These are phyloP conservation scores for Ustulina deusta DNA, from an alignment of 2,329 filamentous ascomycete genomes.

Conservation along the genomic window DNA sequence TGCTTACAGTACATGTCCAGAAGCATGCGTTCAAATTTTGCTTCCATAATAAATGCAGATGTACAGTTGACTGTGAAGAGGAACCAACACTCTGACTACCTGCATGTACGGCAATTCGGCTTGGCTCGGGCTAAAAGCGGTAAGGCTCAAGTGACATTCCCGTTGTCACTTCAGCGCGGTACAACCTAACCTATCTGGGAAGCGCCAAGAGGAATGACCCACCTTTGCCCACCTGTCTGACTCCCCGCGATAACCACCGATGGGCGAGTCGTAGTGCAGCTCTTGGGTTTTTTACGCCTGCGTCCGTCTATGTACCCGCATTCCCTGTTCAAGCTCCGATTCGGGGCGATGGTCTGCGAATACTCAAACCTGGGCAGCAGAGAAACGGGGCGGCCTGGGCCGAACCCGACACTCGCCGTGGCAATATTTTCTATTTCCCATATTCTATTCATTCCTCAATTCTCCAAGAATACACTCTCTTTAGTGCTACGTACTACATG, in stretches of 20 bases:
- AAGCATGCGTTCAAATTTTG: too few relatives aligned
- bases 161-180: too few relatives aligned
- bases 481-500: neutral
- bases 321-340: conserved; percentile 37
- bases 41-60: too few relatives aligned
- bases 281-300: conserved; percentile 23
- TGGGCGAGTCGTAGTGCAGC: conserved; percentile 26
- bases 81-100: too few relatives aligned
- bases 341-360: conserved; percentile 28
- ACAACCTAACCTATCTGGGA: too few relatives aligned
- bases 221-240: conserved; percentile 29
- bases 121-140: too few relatives aligned
- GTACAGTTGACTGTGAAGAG: too few relatives aligned
- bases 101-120: too few relatives aligned
- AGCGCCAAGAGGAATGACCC: neutral
- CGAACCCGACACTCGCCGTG: conserved; percentile 22
- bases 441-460: neutral
- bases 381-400: conserved; percentile 36
- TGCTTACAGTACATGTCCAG: too few relatives aligned
- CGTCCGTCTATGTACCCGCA: conserved; percentile 7
- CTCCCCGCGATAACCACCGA: conserved; percentile 40
- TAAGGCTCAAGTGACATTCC: too few relatives aligned
- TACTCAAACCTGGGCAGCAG: conserved; percentile 11
- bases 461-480: conserved; percentile 2
- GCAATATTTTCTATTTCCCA: conserved; percentile 18